These are phyloP conservation scores for Citrus hindsii DNA, from an alignment of 345 rosid species.

Conservation along the genomic window DNA sequence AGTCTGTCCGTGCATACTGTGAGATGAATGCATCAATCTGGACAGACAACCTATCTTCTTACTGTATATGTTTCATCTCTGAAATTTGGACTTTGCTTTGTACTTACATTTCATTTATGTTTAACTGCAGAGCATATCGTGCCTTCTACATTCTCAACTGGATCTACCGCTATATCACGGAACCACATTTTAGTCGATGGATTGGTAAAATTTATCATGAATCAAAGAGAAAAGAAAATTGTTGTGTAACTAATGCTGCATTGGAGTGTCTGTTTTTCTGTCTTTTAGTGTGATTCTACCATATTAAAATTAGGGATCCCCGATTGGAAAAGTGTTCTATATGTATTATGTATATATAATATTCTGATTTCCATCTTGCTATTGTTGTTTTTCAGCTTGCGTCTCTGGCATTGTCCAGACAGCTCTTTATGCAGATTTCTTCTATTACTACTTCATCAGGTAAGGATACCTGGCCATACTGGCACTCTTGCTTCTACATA, in stretches of 20 bases:
- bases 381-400: constrained; percentile 53
- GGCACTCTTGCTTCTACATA: background rate
- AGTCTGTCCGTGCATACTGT: background rate
- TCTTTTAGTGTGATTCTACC: too few relatives aligned
- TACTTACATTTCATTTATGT: background rate
- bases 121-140: constrained; percentile 73
- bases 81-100: background rate
- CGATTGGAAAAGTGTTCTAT: too few relatives aligned
- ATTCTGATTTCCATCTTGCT: constrained; percentile 7
- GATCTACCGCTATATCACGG: constrained; percentile 76
- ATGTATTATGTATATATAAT: background rate
- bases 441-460: constrained; percentile 92
- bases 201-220: constrained; percentile 44
- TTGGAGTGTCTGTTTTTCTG: too few relatives aligned
- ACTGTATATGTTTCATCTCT: background rate
- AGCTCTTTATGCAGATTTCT: constrained; percentile 88
- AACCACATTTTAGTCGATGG: constrained; percentile 67
- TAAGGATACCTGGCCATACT: constrained; percentile 14
- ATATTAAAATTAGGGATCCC: too few relatives aligned
- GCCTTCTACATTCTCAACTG: constrained; percentile 83
- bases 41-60: background rate
- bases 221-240: background rate
- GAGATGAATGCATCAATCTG: background rate
- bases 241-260: background rate
- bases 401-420: constrained; percentile 82